phyloP scores from a whole-genome alignment of 2,329 filamentous ascomycete species.

The Penicillium sp. region DNA sequence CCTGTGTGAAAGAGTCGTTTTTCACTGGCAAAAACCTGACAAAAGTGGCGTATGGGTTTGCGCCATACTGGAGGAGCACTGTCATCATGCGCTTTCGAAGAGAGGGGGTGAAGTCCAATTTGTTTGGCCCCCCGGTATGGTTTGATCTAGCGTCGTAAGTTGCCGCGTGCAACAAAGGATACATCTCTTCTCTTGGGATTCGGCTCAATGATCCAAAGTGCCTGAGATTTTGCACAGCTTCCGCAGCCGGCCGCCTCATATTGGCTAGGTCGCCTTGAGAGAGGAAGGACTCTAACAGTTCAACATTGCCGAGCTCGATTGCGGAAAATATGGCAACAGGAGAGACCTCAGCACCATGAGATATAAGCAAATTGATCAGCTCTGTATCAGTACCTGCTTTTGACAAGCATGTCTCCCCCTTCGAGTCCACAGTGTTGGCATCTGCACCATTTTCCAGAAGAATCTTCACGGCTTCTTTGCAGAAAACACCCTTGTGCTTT shows the following conservation, averaged over 20 bases:
- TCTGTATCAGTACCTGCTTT: slow-evolving; percentile 5
- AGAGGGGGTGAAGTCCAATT: not conserved
- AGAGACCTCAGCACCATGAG: slow-evolving; percentile 2
- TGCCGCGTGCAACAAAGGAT: not conserved
- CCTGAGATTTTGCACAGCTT: not conserved
- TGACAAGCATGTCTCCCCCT: slow-evolving; percentile 6
- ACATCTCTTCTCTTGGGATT: not conserved
- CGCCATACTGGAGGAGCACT: slow-evolving; percentile 12
- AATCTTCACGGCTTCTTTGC: slow-evolving; percentile 3
- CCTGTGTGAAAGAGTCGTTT: not conserved
- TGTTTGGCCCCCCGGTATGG: not conserved
- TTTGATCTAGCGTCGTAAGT: not conserved
- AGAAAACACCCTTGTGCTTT: not conserved
- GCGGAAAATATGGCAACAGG: slow-evolving; percentile 2
- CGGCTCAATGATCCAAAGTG: too few relatives aligned
- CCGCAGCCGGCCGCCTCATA: not conserved
- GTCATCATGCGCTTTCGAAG: slow-evolving; percentile 5
- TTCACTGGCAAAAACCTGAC: not conserved
- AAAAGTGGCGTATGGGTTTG: slow-evolving; percentile 17
- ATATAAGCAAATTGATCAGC: slow-evolving; percentile 5
- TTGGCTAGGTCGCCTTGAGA: slow-evolving; percentile 1
- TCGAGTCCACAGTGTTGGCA: slow-evolving; percentile 6
- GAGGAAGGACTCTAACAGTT: slow-evolving; percentile 2
- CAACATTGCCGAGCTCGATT: not conserved
- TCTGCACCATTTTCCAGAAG: slow-evolving; percentile 8